Evolutionary conservation across 352 stramenopile species (phyloP).

Genomic region (Peronospora belbahrii): DNA sequence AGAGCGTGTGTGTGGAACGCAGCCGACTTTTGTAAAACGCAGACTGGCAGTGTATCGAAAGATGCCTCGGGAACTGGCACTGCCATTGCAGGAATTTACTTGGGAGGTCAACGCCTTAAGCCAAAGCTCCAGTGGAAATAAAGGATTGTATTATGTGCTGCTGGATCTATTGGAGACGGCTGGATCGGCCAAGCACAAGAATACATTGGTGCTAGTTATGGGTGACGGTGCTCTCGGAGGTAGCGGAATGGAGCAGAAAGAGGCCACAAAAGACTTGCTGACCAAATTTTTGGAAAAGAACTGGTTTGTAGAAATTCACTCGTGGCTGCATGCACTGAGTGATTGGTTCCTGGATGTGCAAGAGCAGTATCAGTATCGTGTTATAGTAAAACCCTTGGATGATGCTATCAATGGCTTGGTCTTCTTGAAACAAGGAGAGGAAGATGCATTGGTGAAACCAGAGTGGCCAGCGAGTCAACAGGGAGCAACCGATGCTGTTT

Average conservation of each 20-base stretch:
- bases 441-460: slow-evolving; percentile 15
- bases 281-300: slow-evolving; percentile 25
- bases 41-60: slow-evolving; percentile 28
- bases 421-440: slow-evolving; percentile 20
- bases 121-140: slow-evolving; percentile 26
- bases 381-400: slow-evolving; percentile 28
- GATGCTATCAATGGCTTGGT: slow-evolving; percentile 19
- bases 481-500: slow-evolving; percentile 2
- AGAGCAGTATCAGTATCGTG: slow-evolving; percentile 12
- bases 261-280: slow-evolving; percentile 26
- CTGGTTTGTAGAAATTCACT: slow-evolving; percentile 35
- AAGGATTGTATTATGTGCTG: slow-evolving; percentile 29
- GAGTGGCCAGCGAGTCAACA: slow-evolving; percentile 10
- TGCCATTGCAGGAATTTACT: slow-evolving; percentile 12
- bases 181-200: slow-evolving; percentile 16
- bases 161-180: slow-evolving; percentile 17
- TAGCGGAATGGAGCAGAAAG: slow-evolving; percentile 23
- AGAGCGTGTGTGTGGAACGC: slow-evolving; percentile 13
- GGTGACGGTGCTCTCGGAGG: slow-evolving; percentile 26
- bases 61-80: slow-evolving; percentile 19
- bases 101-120: slow-evolving; percentile 25
- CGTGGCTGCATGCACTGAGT: slow-evolving; percentile 29
- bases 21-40: slow-evolving; percentile 3
- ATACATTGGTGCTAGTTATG: slow-evolving; percentile 37
- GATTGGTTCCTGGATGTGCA: slow-evolving; percentile 30